Base-by-base conservation (phyloP, 805 yeast genomes). In the Pichia scutulata region DNA sequence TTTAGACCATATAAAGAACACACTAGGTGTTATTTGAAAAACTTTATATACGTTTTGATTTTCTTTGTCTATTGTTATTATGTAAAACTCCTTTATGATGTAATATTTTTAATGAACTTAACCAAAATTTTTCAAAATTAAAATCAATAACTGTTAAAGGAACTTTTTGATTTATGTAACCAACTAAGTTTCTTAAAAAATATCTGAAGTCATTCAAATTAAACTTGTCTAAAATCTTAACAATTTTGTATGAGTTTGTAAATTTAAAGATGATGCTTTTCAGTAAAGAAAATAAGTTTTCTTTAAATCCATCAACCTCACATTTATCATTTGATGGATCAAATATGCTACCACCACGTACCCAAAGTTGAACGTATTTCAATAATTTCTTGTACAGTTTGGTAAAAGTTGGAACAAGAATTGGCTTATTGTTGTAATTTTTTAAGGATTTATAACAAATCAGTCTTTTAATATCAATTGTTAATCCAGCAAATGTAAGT, bases 1-100 rank as follows among this genome's bases (percentile, higher is more conserved):
- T 66, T 80, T 76, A 49, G 83, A 83, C 57, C 86, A 86, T 58
- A 68, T 89, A 53, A 81, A 81, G 58, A 76, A 72, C 21, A 70
- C 68, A 24, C 73, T 74, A 55, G 70, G 59, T n/a, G 49, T 47
- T 8, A 25, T 55, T 19, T 58, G 48, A 39, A 33, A 24, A 12
- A 18, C 16, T 30, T 33, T 21, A 18, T 39, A 23, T 39, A 22
- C 25, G 2, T 46, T 25, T 9, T 19, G 21, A 25, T 10, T 5
- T 36, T n/a, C 40, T 18, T 3, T 33, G n/a, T 16, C 22, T 12
- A 33, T 19, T 36, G 13, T 4, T 26, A n/a, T 40, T 25, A 7
- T 47, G 46, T 41, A 47, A 13, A 37, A 51, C 44, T 40, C 26
- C 23, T 44, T 47, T 51, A 21, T 36, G 26, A 22, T 19, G 21